phyloP scores from a whole-genome alignment of 371 early-diverging fungal species.

The Rhizomucor miehei region DNA sequence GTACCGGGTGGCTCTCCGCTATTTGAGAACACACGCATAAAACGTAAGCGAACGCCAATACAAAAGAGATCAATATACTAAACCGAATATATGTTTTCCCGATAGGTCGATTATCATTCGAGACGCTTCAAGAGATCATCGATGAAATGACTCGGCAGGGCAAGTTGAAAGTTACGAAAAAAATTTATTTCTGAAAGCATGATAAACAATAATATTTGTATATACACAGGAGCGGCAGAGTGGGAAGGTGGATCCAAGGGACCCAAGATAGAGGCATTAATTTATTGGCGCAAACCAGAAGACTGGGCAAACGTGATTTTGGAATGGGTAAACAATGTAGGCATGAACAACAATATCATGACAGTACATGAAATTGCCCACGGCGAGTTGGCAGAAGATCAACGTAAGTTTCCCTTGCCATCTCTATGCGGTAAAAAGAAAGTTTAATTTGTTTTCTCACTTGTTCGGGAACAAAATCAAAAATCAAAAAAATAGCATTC shows the following conservation, averaged over 20 bases:
- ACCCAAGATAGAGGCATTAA: constrained; percentile 55
- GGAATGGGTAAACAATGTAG: constrained; percentile 69
- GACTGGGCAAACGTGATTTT: constrained; percentile 84
- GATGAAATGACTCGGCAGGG: constrained; percentile 76
- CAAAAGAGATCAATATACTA: too few species aligned
- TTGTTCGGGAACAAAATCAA: neutral
- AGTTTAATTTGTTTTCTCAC: neutral
- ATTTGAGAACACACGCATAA: constrained; percentile 67
- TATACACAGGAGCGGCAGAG: constrained; percentile 60
- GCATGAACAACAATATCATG: constrained; percentile 76
- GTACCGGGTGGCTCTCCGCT: constrained; percentile 49
- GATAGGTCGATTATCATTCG: constrained; percentile 53
- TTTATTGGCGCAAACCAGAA: constrained; percentile 88
- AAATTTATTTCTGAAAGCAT: neutral
- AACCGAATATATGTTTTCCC: neutral
- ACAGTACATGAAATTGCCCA: constrained; percentile 83
- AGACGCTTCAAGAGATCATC: constrained; percentile 64
- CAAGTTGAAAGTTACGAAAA: constrained; percentile 11
- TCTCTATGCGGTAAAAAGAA: too few species aligned
- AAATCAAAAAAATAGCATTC: constrained; percentile 57
- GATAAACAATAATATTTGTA: neutral
- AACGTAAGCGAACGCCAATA: constrained; percentile 47
- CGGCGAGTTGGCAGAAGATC: constrained; percentile 73
- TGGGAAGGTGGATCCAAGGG: constrained; percentile 64
- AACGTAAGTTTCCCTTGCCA: constrained; percentile 46